Conservation (phyloP, 805 yeast species). For the Ogataea thermomethanolica region DNA sequence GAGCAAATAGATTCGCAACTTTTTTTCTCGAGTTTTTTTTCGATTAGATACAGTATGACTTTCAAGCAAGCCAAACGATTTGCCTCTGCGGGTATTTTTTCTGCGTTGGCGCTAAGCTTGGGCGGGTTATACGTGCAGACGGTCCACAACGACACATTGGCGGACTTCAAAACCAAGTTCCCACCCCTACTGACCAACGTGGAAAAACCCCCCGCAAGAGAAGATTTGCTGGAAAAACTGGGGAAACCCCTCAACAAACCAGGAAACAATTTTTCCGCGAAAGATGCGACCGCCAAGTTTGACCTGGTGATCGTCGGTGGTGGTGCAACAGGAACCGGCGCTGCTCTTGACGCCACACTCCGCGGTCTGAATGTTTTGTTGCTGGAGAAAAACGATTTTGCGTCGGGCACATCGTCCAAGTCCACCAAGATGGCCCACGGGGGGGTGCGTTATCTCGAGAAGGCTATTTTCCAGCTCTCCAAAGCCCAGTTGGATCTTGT, state of each 20-base stretch:
- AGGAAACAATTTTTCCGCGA: slow-evolving; percentile 11
- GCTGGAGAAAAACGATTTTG: slow-evolving; percentile 85
- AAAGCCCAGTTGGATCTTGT: slow-evolving; percentile 87
- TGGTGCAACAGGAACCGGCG: slow-evolving; percentile 94
- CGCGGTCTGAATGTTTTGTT: slow-evolving; percentile 88
- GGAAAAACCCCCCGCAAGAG: slow-evolving; percentile 55
- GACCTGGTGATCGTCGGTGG: slow-evolving; percentile 92
- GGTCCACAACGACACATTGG: slow-evolving; percentile 13
- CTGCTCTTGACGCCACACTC: slow-evolving; percentile 86
- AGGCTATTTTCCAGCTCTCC: slow-evolving; percentile 89
- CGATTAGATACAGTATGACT: slow-evolving; percentile 4
- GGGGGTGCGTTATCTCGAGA: slow-evolving; percentile 92
- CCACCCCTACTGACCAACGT: slow-evolving; percentile 44
- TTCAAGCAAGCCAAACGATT: slow-evolving; percentile 5
- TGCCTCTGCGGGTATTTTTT: slow-evolving; percentile 9
- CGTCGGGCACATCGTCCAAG: slow-evolving; percentile 89
- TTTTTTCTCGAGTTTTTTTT: slow-evolving; percentile 1
- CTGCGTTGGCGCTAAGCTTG: slow-evolving; percentile 12
- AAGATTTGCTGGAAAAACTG: slow-evolving; percentile 47
- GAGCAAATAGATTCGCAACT: not conserved
- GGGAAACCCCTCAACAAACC: slow-evolving; percentile 23
- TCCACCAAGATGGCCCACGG: slow-evolving; percentile 97
- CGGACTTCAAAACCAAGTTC: slow-evolving; percentile 15
- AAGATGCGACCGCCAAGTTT: slow-evolving; percentile 47
- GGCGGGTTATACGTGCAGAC: slow-evolving; percentile 8